Evolutionary conservation across 2,329 filamentous ascomycete species (phyloP).

Genomic region (Curvularia eragrostidis): DNA sequence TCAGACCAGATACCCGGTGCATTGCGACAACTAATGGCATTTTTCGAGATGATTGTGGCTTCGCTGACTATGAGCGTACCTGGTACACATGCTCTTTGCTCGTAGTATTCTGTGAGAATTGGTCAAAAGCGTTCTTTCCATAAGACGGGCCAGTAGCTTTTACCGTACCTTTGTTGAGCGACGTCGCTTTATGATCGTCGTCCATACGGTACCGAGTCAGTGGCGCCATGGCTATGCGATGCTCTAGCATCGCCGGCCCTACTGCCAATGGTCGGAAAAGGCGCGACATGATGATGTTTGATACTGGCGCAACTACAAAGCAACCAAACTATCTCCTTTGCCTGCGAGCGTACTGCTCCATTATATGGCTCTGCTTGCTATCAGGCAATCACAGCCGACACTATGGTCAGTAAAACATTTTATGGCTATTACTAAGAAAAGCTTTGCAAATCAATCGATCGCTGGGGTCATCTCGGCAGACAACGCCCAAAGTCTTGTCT

Average conservation of each 20-base stretch:
- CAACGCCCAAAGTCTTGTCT: constrained; percentile 5
- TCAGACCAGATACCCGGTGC: constrained; percentile 63
- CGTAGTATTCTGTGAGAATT: constrained; percentile 55
- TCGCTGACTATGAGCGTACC: constrained; percentile 66
- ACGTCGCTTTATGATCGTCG: constrained; percentile 54
- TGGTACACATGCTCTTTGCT: constrained; percentile 57
- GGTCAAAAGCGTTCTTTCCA: not conserved
- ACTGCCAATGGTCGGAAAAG: constrained; percentile 46
- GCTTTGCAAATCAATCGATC: not conserved
- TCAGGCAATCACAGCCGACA: not conserved
- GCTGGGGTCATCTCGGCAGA: constrained; percentile 5
- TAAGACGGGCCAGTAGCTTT: not conserved
- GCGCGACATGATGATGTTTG: constrained; percentile 22
- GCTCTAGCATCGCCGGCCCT: constrained; percentile 35
- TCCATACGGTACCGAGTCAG: constrained; percentile 50
- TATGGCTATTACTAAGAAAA: constrained; percentile 1
- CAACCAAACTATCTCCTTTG: not conserved
- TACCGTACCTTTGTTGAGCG: constrained; percentile 17
- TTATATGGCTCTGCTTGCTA: not conserved
- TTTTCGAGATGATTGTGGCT: constrained; percentile 58
- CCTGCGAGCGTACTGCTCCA: not conserved
- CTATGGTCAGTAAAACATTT: constrained; percentile 1
- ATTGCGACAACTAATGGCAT: constrained; percentile 56
- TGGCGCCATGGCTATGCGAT: constrained; percentile 46
- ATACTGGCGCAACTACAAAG: not conserved